Evolutionary conservation across 768 basidiomycete species (phyloP).

Genomic region (Leccinum arenicola): DNA sequence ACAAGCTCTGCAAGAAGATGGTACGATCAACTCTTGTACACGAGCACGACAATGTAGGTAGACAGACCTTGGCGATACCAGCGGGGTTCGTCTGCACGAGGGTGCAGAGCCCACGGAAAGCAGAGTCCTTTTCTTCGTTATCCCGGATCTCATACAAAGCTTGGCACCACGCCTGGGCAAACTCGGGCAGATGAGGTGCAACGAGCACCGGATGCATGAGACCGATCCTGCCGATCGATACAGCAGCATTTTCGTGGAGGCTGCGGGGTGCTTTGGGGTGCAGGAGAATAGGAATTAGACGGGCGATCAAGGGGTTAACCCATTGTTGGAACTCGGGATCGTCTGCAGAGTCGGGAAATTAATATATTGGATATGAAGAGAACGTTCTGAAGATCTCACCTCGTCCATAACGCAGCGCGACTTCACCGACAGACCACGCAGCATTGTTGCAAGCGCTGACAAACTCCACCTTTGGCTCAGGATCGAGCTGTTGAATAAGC

Average conservation of each 20-base stretch:
- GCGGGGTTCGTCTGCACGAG: constrained; percentile 93
- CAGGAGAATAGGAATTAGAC: constrained; percentile 89
- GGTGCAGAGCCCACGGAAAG: constrained; percentile 95
- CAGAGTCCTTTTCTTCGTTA: constrained; percentile 99
- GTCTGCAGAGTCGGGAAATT: constrained; percentile 38
- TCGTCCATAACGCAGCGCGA: constrained; percentile 86
- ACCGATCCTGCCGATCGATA: constrained; percentile 95
- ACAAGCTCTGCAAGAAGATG: constrained; percentile 58
- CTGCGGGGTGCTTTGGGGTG: constrained; percentile 92
- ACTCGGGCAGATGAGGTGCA: constrained; percentile 84
- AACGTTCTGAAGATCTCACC: constrained; percentile 39
- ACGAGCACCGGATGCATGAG: constrained; percentile 88
- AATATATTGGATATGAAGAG: not conserved
- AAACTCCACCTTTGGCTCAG: constrained; percentile 90
- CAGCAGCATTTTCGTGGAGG: constrained; percentile 96
- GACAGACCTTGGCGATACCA: constrained; percentile 84
- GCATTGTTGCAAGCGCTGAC: constrained; percentile 98
- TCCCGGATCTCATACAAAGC: constrained; percentile 98
- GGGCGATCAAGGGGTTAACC: constrained; percentile 81
- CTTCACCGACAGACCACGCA: constrained; percentile 99
- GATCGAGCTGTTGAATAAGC: constrained; percentile 85
- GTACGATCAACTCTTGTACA: constrained; percentile 5
- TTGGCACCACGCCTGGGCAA: constrained; percentile 96
- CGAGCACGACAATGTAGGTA: not conserved
- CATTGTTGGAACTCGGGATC: constrained; percentile 90